Evolutionary conservation across 768 basidiomycete genomes (phyloP), one percentile per base, ranked within the genome.

Genomic region (Grammothele lineata): DNA sequence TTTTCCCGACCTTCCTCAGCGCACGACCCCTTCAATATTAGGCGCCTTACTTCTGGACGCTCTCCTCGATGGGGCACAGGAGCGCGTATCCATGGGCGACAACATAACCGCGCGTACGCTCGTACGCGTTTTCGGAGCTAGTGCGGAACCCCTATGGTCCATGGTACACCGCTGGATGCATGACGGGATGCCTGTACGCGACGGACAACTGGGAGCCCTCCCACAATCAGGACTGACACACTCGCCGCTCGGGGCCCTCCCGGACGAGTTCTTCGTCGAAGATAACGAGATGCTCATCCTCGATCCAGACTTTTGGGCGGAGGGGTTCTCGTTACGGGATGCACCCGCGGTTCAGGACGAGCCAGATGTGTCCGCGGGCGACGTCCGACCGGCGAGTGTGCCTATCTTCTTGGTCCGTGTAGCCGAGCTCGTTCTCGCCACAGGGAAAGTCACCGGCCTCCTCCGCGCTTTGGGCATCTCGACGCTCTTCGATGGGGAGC

Each of bases 231-330:
- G 18, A 12, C 36, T 21, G 14, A 25, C 24, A 34, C 33, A 10
- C 19, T 37, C 44, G 2, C 30, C 44, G 21, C 25, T 34, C 6
- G 34, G 36, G 12, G 26, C 17, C 7, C 68, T 84, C 1, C 81
- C 84, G 17, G 82, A 83, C 10, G 89, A 92, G 57, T 90, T 90
- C 65, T 91, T 92, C 63, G 79, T 92, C 37, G 84, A 86, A 57
- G 76, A 78, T 50, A 87, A 77, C 57, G 82, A 80, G 17, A 68
- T 87, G 36, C 46, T 51, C 8, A 47, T 62, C 26, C 50, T 80
- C 57, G 83, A 86, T 57, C 83, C 82, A 0, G 86, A 90, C 46
- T 89, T 89, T 58, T 92, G 89, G 89, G 68, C 73, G 24, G 81
- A 87, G 34, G 86, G 84, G 0, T 90, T 84, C 62, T 67, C 68